These are phyloP conservation scores for Debaryomycetaceae sp. DNA, from an alignment of 1,139 yeast genomes.

Conservation along the genomic window DNA sequence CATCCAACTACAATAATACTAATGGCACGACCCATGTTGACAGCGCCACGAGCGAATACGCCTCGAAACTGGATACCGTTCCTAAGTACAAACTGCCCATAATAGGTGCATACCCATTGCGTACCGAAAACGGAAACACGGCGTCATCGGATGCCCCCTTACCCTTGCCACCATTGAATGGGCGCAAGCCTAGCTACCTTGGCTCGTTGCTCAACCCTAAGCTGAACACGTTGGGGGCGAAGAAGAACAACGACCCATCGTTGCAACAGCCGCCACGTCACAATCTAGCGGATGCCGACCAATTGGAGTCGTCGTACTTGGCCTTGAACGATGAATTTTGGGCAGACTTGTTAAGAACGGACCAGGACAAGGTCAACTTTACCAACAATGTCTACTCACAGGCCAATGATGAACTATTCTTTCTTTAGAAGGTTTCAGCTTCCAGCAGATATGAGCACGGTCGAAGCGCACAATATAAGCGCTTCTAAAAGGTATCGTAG, in stretches of 20 bases:
- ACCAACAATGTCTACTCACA: conserved; percentile 19
- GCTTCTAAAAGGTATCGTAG: neutral
- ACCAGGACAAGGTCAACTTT: conserved; percentile 32
- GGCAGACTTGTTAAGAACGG: conserved; percentile 37
- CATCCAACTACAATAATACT: neutral
- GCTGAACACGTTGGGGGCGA: neutral
- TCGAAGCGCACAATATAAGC: too few relatives aligned
- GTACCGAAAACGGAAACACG: too few relatives aligned
- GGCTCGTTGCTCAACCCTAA: conserved; percentile 6
- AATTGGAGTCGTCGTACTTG: conserved; percentile 27
- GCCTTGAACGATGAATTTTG: conserved; percentile 43
- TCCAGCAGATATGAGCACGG: conserved; percentile 3
- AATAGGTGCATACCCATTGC: too few relatives aligned
- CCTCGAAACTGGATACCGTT: too few relatives aligned
- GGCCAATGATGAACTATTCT: conserved; percentile 6
- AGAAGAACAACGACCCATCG: neutral
- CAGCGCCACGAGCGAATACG: too few relatives aligned
- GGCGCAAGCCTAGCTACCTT: conserved; percentile 3
- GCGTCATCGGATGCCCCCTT: too few relatives aligned
- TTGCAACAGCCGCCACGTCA: conserved; percentile 3
- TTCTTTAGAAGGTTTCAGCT: too few relatives aligned
- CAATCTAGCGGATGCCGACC: conserved; percentile 15
- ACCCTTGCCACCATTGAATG: neutral
- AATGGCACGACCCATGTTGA: too few relatives aligned
- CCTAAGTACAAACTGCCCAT: too few relatives aligned